Conservation (phyloP, 164 flowering plant species). For the Dillenia turbinata region DNA sequence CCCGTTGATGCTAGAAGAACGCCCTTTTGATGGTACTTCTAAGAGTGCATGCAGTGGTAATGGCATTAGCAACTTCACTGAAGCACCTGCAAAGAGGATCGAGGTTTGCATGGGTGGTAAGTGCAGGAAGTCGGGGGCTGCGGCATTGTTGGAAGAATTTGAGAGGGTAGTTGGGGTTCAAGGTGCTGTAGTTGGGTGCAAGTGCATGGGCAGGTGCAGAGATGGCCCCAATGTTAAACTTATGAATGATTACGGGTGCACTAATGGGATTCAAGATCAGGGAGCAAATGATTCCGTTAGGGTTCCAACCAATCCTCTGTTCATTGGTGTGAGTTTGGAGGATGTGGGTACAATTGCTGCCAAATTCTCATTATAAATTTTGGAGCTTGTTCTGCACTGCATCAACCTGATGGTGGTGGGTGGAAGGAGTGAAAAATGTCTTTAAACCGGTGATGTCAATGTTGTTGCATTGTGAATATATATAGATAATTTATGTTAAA, state of each 20-base stretch:
- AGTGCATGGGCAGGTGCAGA: slow-evolving; percentile 87
- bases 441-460: too few species aligned
- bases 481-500: too few species aligned
- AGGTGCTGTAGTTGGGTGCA: slow-evolving; percentile 75
- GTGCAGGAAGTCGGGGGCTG: slow-evolving; percentile 75
- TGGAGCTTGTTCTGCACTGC: too few species aligned
- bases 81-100: slow-evolving; percentile 28
- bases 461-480: too few species aligned
- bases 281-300: slow-evolving; percentile 17
- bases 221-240: slow-evolving; percentile 73
- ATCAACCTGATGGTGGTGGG: too few species aligned
- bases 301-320: slow-evolving; percentile 26
- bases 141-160: slow-evolving; percentile 49
- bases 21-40: neutral
- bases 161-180: slow-evolving; percentile 38
- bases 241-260: slow-evolving; percentile 9
- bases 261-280: neutral
- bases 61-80: neutral
- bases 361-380: slow-evolving; percentile 7
- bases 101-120: slow-evolving; percentile 92
- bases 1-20: neutral
- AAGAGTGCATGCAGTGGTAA: neutral
- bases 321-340: slow-evolving; percentile 49
- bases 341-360: slow-evolving; percentile 47
- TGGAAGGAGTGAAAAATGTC: too few species aligned